Evolutionary conservation across 306 rosid genomes (phyloP), one percentile per base, ranked within the genome.

Genomic region (Vigna trinervia): DNA sequence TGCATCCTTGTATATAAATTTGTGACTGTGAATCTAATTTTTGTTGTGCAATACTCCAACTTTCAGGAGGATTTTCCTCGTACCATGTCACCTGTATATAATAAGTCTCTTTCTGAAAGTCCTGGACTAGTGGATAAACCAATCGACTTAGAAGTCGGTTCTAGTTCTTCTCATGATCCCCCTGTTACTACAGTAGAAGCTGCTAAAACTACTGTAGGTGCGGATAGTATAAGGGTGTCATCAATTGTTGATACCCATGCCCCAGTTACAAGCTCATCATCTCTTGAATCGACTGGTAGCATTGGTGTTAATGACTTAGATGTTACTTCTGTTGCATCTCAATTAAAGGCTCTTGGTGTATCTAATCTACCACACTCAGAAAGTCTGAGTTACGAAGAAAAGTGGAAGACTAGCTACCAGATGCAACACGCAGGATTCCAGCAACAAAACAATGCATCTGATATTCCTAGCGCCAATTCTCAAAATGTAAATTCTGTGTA

Each of bases 11-110:
- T 3, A 47, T 11, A 60, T 47, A 22, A 56, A 22, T 12, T 20
- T 58, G 19, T 34, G 43, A 69, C 73, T 63, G 20, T 56, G 39
- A 63, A 32, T 43, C 20, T 22, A 78, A 61, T 54, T 23, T 20
- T 14, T 68, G 46, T 76, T 12, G 76, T 62, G 83, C 57, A 43
- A 78, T 74, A 47, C 59, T 85, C 28, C 36, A 76, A 50, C 57
- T 84, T 81, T 45, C 91, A 88, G 91, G 89, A 85, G 84, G 89
- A 84, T 73, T 88, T 74, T 38, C 84, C 85, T 53, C 78, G 82
- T 22, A 78, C 83, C 48, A 53, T 81, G 60, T 81, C 86, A 43
- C 85, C 88, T 81, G 81, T 79, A 79, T 82, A 81, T 76, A 81
- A 11, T 64, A 83, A 78, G 50, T 57, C 88, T 63, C 61, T 45